A percentile compares a stretch with the other conserved stretches of the same genome.
These are phyloP conservation scores for Trichoderma oligosporum DNA, from an alignment of 2,329 filamentous ascomycete genomes.

Conservation along the genomic window DNA sequence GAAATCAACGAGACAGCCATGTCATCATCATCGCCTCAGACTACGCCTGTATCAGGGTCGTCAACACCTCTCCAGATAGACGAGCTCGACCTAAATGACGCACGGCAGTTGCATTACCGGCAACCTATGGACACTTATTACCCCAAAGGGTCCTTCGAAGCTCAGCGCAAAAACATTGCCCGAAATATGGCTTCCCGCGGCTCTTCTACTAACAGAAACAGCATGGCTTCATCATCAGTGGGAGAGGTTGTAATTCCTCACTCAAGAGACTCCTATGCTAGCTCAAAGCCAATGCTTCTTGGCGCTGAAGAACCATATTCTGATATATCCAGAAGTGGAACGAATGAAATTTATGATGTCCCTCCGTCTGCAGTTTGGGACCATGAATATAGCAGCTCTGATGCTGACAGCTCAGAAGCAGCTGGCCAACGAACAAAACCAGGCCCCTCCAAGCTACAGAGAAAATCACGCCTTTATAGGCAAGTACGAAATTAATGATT, in stretches of 20 bases:
- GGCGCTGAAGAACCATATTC: slow-evolving; percentile 10
- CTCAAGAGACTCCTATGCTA: slow-evolving; percentile 5
- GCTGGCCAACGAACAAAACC: slow-evolving; percentile 3
- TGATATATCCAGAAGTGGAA: background rate
- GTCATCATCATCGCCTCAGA: background rate
- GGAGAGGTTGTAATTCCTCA: slow-evolving; percentile 6
- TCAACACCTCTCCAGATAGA: background rate
- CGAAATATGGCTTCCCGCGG: slow-evolving; percentile 7
- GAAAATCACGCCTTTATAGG: slow-evolving; percentile 2
- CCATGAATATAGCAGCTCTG: slow-evolving; percentile 18
- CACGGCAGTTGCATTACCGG: background rate
- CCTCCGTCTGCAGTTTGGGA: slow-evolving; percentile 1
- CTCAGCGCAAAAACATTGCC: background rate
- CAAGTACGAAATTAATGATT: background rate
- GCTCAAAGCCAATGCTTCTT: slow-evolving; percentile 8
- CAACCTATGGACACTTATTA: background rate
- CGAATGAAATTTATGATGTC: slow-evolving; percentile 3
- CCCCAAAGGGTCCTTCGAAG: background rate
- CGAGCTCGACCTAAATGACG: background rate
- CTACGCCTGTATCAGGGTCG: background rate
- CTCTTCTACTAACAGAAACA: slow-evolving; percentile 10
- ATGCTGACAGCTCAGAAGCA: slow-evolving; percentile 7
- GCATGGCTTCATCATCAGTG: slow-evolving; percentile 10
- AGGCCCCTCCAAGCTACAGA: slow-evolving; percentile 13
- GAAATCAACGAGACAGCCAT: background rate